phyloP scores from a whole-genome alignment of 768 basidiomycete species.

The Russula virescens region DNA sequence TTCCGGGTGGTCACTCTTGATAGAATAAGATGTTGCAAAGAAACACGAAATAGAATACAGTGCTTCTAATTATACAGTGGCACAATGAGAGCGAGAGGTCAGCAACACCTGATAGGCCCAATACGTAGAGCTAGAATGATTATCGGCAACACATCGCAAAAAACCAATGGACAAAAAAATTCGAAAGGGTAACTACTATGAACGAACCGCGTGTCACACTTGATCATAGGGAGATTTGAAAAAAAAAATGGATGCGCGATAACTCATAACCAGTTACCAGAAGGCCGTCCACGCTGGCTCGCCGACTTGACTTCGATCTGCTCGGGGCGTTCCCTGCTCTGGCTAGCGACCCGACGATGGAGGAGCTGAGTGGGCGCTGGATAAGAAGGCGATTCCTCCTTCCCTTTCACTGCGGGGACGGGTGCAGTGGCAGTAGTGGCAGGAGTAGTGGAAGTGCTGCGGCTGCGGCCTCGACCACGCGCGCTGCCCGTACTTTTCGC shows the following conservation, averaged over 20 bases:
- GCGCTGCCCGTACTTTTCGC: slow-evolving; percentile 11
- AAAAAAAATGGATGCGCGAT: too few relatives aligned
- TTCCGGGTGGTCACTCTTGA: background rate
- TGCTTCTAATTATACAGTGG: slow-evolving; percentile 14
- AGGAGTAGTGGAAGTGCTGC: background rate
- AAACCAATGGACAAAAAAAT: background rate
- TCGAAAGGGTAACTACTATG: background rate
- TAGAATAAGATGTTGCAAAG: background rate
- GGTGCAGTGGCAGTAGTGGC: background rate
- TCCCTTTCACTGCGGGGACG: background rate
- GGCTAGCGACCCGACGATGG: slow-evolving; percentile 14
- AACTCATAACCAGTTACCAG: slow-evolving; percentile 16
- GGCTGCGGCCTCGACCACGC: slow-evolving; percentile 5
- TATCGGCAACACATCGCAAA: background rate
- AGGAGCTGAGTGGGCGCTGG: background rate
- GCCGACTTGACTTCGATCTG: slow-evolving; percentile 14
- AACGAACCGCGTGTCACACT: background rate
- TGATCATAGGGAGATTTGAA: background rate
- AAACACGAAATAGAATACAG: slow-evolving; percentile 12
- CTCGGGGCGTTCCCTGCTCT: slow-evolving; percentile 19
- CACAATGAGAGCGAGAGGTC: background rate
- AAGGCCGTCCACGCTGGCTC: slow-evolving; percentile 7
- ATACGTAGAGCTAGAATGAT: background rate
- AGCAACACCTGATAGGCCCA: too few relatives aligned
- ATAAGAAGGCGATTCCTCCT: background rate